A percentile compares a stretch with the other conserved stretches of the same genome.
phyloP scores from a whole-genome alignment of 371 early-diverging fungal species.

The Mucor plumbeus region DNA sequence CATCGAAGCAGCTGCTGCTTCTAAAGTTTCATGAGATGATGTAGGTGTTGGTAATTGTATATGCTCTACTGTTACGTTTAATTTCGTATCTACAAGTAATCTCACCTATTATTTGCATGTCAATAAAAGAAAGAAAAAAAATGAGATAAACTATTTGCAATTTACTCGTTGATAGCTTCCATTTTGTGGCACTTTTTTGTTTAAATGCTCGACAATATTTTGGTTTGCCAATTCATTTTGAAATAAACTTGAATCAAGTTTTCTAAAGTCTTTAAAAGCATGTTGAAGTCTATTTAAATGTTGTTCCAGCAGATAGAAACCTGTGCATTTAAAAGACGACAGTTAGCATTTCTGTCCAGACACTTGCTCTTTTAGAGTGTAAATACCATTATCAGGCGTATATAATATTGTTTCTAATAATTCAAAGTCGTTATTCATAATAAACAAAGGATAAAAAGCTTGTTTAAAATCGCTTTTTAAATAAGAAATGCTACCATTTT shows the following conservation, averaged over 20 bases:
- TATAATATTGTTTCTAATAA: constrained; percentile 63
- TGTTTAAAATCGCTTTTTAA: not conserved
- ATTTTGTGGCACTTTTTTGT: constrained; percentile 33
- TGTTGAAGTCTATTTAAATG: constrained; percentile 8
- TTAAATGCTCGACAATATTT: constrained; percentile 34
- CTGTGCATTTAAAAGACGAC: not conserved
- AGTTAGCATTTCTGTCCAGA: too few species aligned
- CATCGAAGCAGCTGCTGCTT: constrained; percentile 15
- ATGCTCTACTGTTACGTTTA: constrained; percentile 45
- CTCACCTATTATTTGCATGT: constrained; percentile 44
- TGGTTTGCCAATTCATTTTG: constrained; percentile 36
- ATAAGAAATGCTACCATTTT: not conserved
- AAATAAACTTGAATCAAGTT: constrained; percentile 25
- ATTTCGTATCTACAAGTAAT: constrained; percentile 44
- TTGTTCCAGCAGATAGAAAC: constrained; percentile 21
- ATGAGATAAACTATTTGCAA: not conserved
- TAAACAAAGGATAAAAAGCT: not conserved
- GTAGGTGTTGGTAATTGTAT: constrained; percentile 34
- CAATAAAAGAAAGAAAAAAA: not conserved
- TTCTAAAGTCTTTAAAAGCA: constrained; percentile 18
- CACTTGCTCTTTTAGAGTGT: not conserved
- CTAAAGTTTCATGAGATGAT: constrained; percentile 12
- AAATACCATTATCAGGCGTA: constrained; percentile 48
- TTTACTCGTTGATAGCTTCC: constrained; percentile 44
- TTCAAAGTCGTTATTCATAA: not conserved